phyloP scores from a whole-genome alignment of 2,329 filamentous ascomycete genomes.

The Chaetomiaceae sp. region DNA sequence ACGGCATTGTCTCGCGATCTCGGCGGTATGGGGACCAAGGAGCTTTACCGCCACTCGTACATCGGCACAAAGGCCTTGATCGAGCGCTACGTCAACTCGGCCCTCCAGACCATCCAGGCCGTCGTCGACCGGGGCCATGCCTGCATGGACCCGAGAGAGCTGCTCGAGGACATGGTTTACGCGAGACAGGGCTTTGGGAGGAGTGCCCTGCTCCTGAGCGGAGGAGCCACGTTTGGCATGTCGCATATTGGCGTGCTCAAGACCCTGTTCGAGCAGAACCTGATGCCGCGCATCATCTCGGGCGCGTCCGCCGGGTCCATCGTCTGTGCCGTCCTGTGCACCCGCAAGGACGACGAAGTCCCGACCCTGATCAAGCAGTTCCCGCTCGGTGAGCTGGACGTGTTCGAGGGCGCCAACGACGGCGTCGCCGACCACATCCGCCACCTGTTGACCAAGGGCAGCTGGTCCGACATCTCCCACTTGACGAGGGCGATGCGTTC shows the following conservation, averaged over 20 bases:
- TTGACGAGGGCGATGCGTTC: slow-evolving; percentile 75
- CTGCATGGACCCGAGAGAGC: slow-evolving; percentile 52
- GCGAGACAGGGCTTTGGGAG: slow-evolving; percentile 79
- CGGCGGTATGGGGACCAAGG: slow-evolving; percentile 78
- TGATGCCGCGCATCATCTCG: slow-evolving; percentile 81
- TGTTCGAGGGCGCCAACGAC: slow-evolving; percentile 64
- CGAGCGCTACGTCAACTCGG: slow-evolving; percentile 79
- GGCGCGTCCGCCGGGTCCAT: slow-evolving; percentile 86
- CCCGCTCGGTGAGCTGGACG: slow-evolving; percentile 72
- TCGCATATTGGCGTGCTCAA: slow-evolving; percentile 86
- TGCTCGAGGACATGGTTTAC: slow-evolving; percentile 64
- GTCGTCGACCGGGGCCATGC: slow-evolving; percentile 59
- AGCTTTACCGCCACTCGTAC: slow-evolving; percentile 78
- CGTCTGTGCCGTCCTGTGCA: slow-evolving; percentile 74
- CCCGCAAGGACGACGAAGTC: slow-evolving; percentile 72
- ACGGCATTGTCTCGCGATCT: slow-evolving; percentile 76
- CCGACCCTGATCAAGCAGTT: slow-evolving; percentile 64
- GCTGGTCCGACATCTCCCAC: slow-evolving; percentile 79
- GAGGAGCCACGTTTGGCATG: slow-evolving; percentile 87
- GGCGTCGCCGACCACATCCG: slow-evolving; percentile 64
- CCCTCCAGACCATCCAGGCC: slow-evolving; percentile 66
- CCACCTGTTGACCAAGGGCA: slow-evolving; percentile 73
- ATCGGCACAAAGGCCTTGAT: slow-evolving; percentile 83
- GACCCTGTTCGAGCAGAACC: slow-evolving; percentile 65
- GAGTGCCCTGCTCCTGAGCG: slow-evolving; percentile 75